phyloP scores from a whole-genome alignment of 2,329 filamentous ascomycete genomes.

The Macroventuria anomochaeta region DNA sequence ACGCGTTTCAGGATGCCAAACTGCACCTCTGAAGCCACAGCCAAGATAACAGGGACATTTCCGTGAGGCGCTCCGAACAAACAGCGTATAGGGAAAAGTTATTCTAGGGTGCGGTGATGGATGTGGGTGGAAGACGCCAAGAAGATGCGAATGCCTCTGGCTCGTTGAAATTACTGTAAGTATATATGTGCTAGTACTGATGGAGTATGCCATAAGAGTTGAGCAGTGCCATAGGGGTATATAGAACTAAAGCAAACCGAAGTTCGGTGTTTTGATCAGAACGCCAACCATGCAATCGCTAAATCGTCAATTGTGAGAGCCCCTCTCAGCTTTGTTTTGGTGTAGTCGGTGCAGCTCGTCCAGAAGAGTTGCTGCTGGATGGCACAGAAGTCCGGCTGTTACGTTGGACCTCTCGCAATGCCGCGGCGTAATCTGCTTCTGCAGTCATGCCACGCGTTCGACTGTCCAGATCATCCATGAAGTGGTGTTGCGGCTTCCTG shows the following conservation, averaged over 20 bases:
- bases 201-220: not conserved
- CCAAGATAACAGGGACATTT: not conserved
- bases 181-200: slow-evolving; percentile 4
- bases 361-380: slow-evolving; percentile 15
- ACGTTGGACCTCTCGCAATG: slow-evolving; percentile 35
- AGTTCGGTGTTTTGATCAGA: slow-evolving; percentile 1
- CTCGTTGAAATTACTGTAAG: slow-evolving; percentile 7
- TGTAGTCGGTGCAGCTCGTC: slow-evolving; percentile 2
- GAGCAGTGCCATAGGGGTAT: slow-evolving; percentile 11
- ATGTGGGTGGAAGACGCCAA: not conserved
- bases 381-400: slow-evolving; percentile 11
- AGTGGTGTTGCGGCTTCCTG: slow-evolving; percentile 29
- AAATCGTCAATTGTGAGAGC: slow-evolving; percentile 16
- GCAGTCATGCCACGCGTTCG: slow-evolving; percentile 22
- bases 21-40: not conserved
- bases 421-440: slow-evolving; percentile 39
- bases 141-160: not conserved
- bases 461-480: slow-evolving; percentile 25
- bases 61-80: not conserved
- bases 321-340: slow-evolving; percentile 12
- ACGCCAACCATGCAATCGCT: slow-evolving; percentile 19
- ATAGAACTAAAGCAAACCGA: slow-evolving; percentile 11
- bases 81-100: not conserved
- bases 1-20: slow-evolving; percentile 1
- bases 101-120: not conserved